These are phyloP conservation scores for Candida sp. DNA, from an alignment of 1,139 yeast species.

Conservation along the genomic window DNA sequence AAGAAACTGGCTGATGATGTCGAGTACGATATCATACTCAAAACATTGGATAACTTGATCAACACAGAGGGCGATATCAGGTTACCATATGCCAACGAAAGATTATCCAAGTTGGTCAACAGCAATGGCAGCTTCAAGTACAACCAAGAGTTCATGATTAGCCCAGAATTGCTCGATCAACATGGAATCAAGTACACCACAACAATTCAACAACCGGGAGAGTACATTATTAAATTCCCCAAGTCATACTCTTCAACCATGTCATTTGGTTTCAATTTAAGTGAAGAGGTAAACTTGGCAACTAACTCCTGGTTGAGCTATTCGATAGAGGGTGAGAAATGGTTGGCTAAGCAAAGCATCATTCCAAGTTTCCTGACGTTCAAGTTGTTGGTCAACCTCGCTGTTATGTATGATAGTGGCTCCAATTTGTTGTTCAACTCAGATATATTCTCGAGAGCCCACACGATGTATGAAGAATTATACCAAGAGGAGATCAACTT, in stretches of 20 bases:
- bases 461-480: constrained; percentile 32
- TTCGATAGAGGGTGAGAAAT: constrained; percentile 51
- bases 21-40: constrained; percentile 29
- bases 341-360: constrained; percentile 55
- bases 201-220: constrained; percentile 62
- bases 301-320: constrained; percentile 59
- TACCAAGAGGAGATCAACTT: constrained; percentile 43
- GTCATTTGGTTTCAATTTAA: constrained; percentile 58
- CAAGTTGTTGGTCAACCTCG: constrained; percentile 50
- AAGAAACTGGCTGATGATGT: constrained; percentile 17
- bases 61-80: constrained; percentile 29
- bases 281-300: constrained; percentile 62
- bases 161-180: constrained; percentile 51
- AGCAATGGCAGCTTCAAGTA: constrained; percentile 12
- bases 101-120: constrained; percentile 28
- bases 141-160: constrained; percentile 48
- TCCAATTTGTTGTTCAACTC: constrained; percentile 31
- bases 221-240: constrained; percentile 61
- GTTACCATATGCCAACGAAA: constrained; percentile 24
- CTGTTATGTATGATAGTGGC: constrained; percentile 43
- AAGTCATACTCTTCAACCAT: constrained; percentile 52
- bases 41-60: constrained; percentile 35
- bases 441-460: constrained; percentile 31
- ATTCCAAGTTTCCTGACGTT: constrained; percentile 56
- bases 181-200: constrained; percentile 52